phyloP scores from a whole-genome alignment of 225 moss, liverwort and hornwort species.

The Polytrichum formosum region DNA sequence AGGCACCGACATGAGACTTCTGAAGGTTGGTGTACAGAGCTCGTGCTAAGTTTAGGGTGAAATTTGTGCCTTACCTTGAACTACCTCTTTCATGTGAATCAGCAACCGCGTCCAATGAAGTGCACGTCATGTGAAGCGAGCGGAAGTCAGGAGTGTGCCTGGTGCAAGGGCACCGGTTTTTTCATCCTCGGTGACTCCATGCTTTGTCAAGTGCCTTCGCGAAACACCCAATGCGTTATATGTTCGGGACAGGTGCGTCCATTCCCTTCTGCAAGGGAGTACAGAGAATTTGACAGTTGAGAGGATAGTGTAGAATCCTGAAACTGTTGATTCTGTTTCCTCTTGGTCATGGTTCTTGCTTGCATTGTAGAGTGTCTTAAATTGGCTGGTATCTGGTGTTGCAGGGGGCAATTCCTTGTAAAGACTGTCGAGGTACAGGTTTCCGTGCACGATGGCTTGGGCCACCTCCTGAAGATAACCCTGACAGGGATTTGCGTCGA shows the following conservation, averaged over 20 bases:
- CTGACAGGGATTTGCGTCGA: constrained; percentile 18
- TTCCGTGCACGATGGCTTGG: constrained; percentile 64
- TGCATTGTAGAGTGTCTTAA: background rate
- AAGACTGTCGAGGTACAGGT: constrained; percentile 65
- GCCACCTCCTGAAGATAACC: constrained; percentile 36
- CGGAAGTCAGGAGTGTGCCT: constrained; percentile 75
- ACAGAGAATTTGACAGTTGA: too few relatives aligned
- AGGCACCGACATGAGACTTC: background rate
- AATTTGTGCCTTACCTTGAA: background rate
- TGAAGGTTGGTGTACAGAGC: background rate
- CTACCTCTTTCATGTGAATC: constrained; percentile 18
- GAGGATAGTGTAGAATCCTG: too few relatives aligned
- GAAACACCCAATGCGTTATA: constrained; percentile 83
- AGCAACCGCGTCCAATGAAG: constrained; percentile 92
- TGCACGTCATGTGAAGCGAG: constrained; percentile 82
- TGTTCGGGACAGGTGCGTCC: constrained; percentile 80
- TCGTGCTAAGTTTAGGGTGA: background rate
- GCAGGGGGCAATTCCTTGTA: constrained; percentile 56
- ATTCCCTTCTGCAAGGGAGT: background rate
- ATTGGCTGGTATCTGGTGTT: constrained; percentile 14
- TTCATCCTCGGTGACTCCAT: constrained; percentile 85
- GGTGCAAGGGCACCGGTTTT: constrained; percentile 97
- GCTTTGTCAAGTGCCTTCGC: constrained; percentile 96
- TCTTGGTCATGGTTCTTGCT: too few relatives aligned
- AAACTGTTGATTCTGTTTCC: too few relatives aligned